Base-by-base conservation (phyloP, 1,139 yeast species). In the Candida sp. region DNA sequence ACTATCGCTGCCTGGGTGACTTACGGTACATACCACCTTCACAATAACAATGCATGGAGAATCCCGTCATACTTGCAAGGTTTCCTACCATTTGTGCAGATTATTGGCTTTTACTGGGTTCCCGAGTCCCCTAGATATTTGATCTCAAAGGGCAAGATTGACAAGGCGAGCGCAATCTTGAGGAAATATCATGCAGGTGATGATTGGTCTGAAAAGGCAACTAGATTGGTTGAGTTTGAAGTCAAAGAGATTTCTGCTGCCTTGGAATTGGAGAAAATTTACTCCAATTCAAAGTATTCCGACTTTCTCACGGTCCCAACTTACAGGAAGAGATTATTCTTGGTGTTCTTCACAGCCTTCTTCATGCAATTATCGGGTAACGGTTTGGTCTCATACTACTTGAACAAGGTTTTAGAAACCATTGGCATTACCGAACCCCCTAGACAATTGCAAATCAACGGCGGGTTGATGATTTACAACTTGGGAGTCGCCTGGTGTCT, bases 1-100 rank as follows among this genome's bases (percentile, higher is more conserved):
- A 63, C 80, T 35, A 58, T 83, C 45, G 86, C 86, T 6, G 81
- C 88, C 2, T 75, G 84, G 80, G 72, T 78, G 34, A 73, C 83
- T 4, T 79, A 71, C 54, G 85, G 84, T 46, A 73, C 83, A 17
- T 68, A 73, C 52, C 59, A 62, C n/a, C 56, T 74, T 9, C 47
- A 56, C 32, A 45, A 49, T 30, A 65, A 69, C 55, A 60, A 59
- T 50, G 62, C 75, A 11, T 79, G 83, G 83, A 69, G 73, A 57
- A 68, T 78, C 49, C 82, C 83, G 5, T 76, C 81, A 7, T 71
- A 71, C 55, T 62, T 79, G 54, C 85, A 81, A 62, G 76, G 73
- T 46, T 64, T 61, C 40, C 63, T 65, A 63, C 82, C 71, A 41
- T 61, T 62, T 7, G 53, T 63, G 41, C 69, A 55, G 60, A 56